Conservation (phyloP, 495 filamentous ascomycete species). For the Penicillium macrosclerotiorum region DNA sequence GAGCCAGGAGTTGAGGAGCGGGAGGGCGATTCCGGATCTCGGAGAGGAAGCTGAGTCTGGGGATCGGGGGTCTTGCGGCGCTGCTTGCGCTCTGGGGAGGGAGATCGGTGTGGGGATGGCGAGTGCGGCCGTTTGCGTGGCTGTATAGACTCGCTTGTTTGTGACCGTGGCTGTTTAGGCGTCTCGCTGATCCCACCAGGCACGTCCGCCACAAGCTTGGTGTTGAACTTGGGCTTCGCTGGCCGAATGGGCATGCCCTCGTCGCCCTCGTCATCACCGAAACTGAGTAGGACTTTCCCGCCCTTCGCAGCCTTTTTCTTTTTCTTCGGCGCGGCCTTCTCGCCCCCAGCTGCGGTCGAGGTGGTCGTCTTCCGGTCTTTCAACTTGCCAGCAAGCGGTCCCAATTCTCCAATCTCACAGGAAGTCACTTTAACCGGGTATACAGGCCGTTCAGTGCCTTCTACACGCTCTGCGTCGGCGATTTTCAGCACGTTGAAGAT, state of each 20-base stretch:
- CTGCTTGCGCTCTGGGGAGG: conserved; percentile 27
- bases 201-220: conserved; percentile 65
- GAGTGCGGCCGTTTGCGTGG: conserved; percentile 31
- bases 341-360: conserved; percentile 32
- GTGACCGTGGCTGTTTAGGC: conserved; percentile 11
- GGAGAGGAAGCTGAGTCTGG: conserved; percentile 43
- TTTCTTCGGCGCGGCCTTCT: conserved; percentile 53
- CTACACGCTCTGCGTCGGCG: conserved; percentile 78
- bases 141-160: conserved; percentile 8
- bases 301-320: conserved; percentile 75
- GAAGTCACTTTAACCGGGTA: conserved; percentile 81
- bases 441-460: conserved; percentile 77
- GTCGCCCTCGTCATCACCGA: conserved; percentile 79
- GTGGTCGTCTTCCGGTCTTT: conserved; percentile 57
- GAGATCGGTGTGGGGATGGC: conserved; percentile 21
- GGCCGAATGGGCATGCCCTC: conserved; percentile 54
- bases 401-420: conserved; percentile 71
- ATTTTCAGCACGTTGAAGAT: conserved; percentile 95
- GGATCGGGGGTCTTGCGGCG: conserved; percentile 36
- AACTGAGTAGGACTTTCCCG: conserved; percentile 81
- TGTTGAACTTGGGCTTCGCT: conserved; percentile 91
- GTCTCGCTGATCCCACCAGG: conserved; percentile 20
- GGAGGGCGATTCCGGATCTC: conserved; percentile 48
- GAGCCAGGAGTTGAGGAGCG: conserved; percentile 49
- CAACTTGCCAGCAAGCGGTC: conserved; percentile 89